Conservation (phyloP, 192 early-diverging fungal genomes). For the Blastocladiella britannica region DNA sequence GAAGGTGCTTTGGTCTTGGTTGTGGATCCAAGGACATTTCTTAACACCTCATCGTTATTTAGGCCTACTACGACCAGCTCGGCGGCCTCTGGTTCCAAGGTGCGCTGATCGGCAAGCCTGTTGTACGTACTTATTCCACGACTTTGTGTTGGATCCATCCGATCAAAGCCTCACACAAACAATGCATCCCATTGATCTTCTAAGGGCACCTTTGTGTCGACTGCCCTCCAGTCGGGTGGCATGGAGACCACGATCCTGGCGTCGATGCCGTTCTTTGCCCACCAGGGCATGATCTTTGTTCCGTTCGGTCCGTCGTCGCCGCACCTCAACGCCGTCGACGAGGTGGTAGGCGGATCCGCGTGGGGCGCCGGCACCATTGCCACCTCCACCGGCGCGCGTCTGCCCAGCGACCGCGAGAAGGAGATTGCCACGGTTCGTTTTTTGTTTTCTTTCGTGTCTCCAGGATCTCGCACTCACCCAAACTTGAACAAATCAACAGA, state of each 20-base stretch:
- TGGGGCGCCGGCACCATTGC: slow-evolving; percentile 53
- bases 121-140: background rate
- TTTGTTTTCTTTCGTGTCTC: no score
- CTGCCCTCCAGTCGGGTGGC: slow-evolving; percentile 53
- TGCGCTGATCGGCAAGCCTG: no score
- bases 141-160: background rate
- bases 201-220: slow-evolving; percentile 51
- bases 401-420: slow-evolving; percentile 28
- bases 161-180: slow-evolving; percentile 12
- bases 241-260: slow-evolving; percentile 52
- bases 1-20: no score
- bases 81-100: slow-evolving; percentile 22
- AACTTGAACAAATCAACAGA: no score
- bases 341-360: slow-evolving; percentile 42
- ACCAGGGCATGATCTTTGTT: slow-evolving; percentile 63
- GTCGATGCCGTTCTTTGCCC: slow-evolving; percentile 42
- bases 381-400: slow-evolving; percentile 42
- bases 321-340: slow-evolving; percentile 29
- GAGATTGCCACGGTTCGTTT: slow-evolving; percentile 33
- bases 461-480: no score
- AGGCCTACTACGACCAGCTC: slow-evolving; percentile 41
- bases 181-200: slow-evolving; percentile 20
- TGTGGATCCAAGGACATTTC: no score
- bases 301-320: slow-evolving; percentile 38
- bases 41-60: no score